Base-by-base conservation (phyloP, 768 basidiomycete species). In the Agaricus bisporus region DNA sequence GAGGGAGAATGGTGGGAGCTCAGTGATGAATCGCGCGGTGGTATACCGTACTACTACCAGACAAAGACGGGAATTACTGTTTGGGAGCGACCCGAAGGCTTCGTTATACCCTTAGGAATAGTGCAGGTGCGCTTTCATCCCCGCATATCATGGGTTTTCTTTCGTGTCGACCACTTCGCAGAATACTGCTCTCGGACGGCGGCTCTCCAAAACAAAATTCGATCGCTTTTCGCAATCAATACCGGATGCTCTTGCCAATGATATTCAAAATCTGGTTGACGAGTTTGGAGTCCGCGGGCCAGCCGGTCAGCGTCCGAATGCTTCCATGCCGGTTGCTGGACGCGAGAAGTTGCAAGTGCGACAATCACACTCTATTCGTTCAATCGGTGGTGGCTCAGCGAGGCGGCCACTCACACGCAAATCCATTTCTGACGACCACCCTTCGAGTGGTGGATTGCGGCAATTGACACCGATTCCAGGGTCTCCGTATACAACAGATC, bases 1-100 rank as follows among this genome's bases (percentile, higher is more conserved):
- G 83, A 89, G 41, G 93, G 94, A 39, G 92, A 95, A 66, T 97
- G 94, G 93, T 98, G 94, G 94, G 94, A 97, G 68, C 78, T 97
- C 55, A 75, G 75, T 42, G 94, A 98, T 65, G 88, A 91, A 36
- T 80, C 84, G 42, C 78, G 91, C 48, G 87, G 84, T 42, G 90
- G 90, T 28, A 73, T 93, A 52, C 83, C 89, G 3, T 98, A 98
- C 66, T 98, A 93, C 70, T 95, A 95, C 69, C 93, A 95, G 62
- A 97, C 93, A 9, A 86, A 91, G 67, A 86, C 90, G 1, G 86
- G 87, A 1, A 87, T 91, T 61, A 95, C 94, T 1, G 86, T 91
- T 35, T 98, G 94, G 94, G 91, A 91, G 55, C 80, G 87, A n/a
- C 94, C 94, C 12, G 69, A 76, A 20, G 88, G 85, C 32, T 94